A percentile compares a stretch with the other conserved stretches of the same genome.
Conservation (phyloP, 805 yeast species). For the Hermanozyma aechmeae region DNA sequence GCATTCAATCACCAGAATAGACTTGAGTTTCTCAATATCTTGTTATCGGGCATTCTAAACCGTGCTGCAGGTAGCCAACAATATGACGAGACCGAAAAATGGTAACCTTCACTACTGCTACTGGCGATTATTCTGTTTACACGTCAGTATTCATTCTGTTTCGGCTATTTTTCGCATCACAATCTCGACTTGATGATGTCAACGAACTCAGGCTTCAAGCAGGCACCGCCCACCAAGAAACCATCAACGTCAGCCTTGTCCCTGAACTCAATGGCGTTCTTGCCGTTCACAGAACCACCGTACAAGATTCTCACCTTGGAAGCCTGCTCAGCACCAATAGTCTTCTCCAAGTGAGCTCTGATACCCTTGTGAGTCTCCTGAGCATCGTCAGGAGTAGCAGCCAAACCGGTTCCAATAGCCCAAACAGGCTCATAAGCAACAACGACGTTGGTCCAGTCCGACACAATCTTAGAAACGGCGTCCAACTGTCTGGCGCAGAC, state of each 20-base stretch:
- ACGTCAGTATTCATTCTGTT: too few species aligned
- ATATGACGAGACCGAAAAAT: too few species aligned
- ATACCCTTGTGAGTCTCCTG: slow-evolving; percentile 88
- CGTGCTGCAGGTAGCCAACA: too few species aligned
- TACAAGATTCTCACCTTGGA: slow-evolving; percentile 80
- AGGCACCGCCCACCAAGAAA: slow-evolving; percentile 99
- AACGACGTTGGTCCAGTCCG: slow-evolving; percentile 88
- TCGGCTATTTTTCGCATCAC: too few species aligned
- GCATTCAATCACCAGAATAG: too few species aligned
- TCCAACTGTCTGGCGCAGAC: slow-evolving; percentile 84
- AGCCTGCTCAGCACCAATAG: slow-evolving; percentile 74
- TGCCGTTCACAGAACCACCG: slow-evolving; percentile 98
- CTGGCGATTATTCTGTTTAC: too few species aligned
- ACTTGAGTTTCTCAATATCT: too few species aligned
- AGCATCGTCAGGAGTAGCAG: slow-evolving; percentile 98
- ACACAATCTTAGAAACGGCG: slow-evolving; percentile 73
- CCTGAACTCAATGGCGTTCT: slow-evolving; percentile 83
- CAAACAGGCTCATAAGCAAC: slow-evolving; percentile 99
- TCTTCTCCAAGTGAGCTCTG: slow-evolving; percentile 71
- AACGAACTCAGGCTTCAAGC: slow-evolving; percentile 94
- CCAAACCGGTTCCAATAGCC: slow-evolving; percentile 99
- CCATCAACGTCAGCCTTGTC: slow-evolving; percentile 94
- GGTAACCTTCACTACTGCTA: too few species aligned
- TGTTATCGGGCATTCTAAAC: too few species aligned
- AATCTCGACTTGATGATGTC: slow-evolving; percentile 90